phyloP scores from a whole-genome alignment of 805 yeast genomes.

The Candida khao-thaluensis region DNA sequence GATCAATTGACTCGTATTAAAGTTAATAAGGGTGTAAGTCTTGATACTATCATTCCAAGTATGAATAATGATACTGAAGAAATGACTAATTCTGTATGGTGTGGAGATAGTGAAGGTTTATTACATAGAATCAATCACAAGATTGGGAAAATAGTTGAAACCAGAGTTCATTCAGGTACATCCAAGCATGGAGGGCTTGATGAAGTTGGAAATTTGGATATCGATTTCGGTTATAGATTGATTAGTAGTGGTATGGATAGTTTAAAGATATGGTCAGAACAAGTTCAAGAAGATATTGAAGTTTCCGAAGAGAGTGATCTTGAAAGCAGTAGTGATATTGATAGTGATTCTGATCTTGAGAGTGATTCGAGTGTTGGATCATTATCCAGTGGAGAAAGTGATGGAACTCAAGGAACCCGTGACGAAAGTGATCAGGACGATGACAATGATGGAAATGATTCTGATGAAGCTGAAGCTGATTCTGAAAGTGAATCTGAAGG shows the following conservation, averaged over 20 bases:
- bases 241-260: constrained; percentile 83
- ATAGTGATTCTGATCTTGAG: constrained; percentile 20
- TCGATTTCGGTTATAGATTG: constrained; percentile 77
- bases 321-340: constrained; percentile 23
- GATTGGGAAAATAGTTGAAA: constrained; percentile 61
- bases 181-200: constrained; percentile 47
- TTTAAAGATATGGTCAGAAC: constrained; percentile 71
- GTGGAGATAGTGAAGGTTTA: constrained; percentile 77
- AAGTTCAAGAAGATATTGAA: constrained; percentile 15
- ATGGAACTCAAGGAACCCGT: constrained; percentile 12
- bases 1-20: constrained; percentile 82
- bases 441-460: constrained; percentile 6
- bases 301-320: constrained; percentile 19
- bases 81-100: constrained; percentile 56
- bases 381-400: background rate
- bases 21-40: constrained; percentile 64
- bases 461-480: background rate
- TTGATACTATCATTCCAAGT: constrained; percentile 66
- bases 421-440: constrained; percentile 1
- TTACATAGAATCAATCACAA: constrained; percentile 66
- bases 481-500: constrained; percentile 2
- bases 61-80: constrained; percentile 52
- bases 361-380: constrained; percentile 1
- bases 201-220: constrained; percentile 73
- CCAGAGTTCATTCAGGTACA: constrained; percentile 59